Evolutionary conservation across 306 rosid genomes (phyloP), one percentile per base, ranked within the genome.

Genomic region (Acacia crassicarpa): DNA sequence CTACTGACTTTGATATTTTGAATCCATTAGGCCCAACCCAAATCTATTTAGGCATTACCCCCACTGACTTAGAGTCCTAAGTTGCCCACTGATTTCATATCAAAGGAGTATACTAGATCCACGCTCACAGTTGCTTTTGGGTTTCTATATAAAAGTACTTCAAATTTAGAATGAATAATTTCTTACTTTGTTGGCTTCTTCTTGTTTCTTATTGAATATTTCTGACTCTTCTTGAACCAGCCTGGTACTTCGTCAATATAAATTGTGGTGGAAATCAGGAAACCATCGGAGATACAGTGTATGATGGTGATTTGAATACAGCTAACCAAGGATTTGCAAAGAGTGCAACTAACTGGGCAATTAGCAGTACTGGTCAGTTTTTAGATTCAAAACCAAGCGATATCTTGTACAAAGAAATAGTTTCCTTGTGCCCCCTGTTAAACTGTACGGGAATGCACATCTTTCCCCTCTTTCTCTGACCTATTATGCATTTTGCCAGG

Each of bases 401-500:
- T 32, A 32, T 32, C 3, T 32, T 32, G 2, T 32, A 32, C 35
- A 32, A 32, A 68, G 58, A 71, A 9, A 88, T 4, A 65, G 16
- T 49, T 88, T 89, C 35, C 25, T 77, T 4, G n/a, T 86, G 78
- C 58, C 68, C 12, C 44, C 81, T 71, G 80, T 86, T 69, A 67
- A 87, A 61, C 82, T 91, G 30, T 91, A 93, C 74, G 76, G 35
- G 78, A 82, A 53, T 38, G 97, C 97, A 69, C 96, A 93, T 7
- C 82, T 90, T 86, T 90, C 97, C 74, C 89, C 96, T 9, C 80
- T 46, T 68, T 89, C 93, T 76, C 79, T 91, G 51, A 91, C 92
- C 44, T 91, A 89, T 74, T 91, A 91, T 51, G 94, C 84, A 62
- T 80, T 85, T 27, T 87, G 94, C 59, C 81, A 89, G 41, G 62